Conservation (phyloP, 2,329 filamentous ascomycete genomes). For the Knufia petricola region DNA sequence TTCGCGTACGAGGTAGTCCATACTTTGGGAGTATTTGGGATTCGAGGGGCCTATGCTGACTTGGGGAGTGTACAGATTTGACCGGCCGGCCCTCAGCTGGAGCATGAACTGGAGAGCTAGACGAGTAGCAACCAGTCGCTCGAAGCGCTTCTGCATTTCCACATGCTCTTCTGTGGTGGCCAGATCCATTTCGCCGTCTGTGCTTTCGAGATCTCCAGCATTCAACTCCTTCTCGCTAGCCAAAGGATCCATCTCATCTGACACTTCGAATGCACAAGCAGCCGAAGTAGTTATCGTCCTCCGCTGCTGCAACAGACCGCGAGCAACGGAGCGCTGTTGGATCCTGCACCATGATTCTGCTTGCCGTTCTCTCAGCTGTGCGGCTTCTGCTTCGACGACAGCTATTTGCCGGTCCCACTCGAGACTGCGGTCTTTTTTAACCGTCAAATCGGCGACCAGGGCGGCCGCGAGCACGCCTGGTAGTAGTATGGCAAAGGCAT, state of each 20-base stretch:
- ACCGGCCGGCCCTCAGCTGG: conserved; percentile 1
- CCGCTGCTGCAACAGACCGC: conserved; percentile 13
- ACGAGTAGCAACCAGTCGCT: conserved; percentile 3
- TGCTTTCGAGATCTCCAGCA: background rate
- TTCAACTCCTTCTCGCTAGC: background rate
- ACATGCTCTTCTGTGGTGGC: background rate
- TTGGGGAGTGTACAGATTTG: background rate
- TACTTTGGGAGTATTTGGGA: background rate
- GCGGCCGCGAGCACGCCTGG: conserved; percentile 19
- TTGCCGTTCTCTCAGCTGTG: conserved; percentile 16
- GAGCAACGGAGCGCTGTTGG: conserved; percentile 11
- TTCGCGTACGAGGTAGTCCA: conserved; percentile 3
- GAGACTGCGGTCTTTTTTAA: conserved; percentile 19
- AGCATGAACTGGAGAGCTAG: conserved; percentile 10
- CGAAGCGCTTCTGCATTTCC: conserved; percentile 3
- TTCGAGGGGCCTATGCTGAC: background rate
- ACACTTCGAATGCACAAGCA: background rate
- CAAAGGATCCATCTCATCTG: conserved; percentile 5
- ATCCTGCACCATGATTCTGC: conserved; percentile 12
- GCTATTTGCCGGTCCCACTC: conserved; percentile 21
- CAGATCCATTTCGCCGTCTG: background rate
- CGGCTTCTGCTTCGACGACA: conserved; percentile 16
- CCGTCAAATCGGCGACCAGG: conserved; percentile 19
- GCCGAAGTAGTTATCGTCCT: conserved; percentile 14
- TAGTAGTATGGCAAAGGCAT: conserved; percentile 20